A percentile compares a stretch with the other conserved stretches of the same genome.
phyloP scores from a whole-genome alignment of 805 yeast genomes.

The Sugiyamaella valdiviana region DNA sequence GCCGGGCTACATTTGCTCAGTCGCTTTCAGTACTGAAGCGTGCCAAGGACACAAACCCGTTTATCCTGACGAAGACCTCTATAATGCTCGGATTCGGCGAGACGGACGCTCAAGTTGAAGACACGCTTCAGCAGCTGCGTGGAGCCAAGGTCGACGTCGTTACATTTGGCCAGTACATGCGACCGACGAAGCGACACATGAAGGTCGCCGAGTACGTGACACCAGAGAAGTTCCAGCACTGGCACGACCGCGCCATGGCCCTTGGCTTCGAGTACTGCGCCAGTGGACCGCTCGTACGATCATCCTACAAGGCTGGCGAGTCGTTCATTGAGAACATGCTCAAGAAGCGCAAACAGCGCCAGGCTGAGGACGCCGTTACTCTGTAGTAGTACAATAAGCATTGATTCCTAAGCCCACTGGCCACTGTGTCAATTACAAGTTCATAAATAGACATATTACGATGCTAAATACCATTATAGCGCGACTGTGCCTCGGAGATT shows the following conservation, averaged over 20 bases:
- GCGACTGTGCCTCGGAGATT: too few species aligned
- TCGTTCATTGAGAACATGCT: conserved; percentile 92
- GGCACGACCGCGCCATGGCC: conserved; percentile 80
- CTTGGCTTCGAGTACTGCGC: conserved; percentile 96
- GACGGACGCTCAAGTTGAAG: conserved; percentile 79
- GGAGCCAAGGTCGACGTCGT: conserved; percentile 81
- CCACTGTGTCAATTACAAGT: conserved; percentile 3
- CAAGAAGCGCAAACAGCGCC: conserved; percentile 48
- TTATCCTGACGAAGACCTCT: conserved; percentile 84
- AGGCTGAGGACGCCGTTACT: conserved; percentile 15
- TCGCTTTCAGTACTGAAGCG: conserved; percentile 67
- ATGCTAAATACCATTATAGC: too few species aligned
- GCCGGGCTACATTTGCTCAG: conserved; percentile 93
- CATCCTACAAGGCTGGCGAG: conserved; percentile 97
- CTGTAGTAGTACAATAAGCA: not conserved
- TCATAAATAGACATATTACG: not conserved
- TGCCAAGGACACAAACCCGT: conserved; percentile 73
- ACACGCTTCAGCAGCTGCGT: conserved; percentile 71
- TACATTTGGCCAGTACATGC: conserved; percentile 98
- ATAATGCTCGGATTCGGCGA: conserved; percentile 97
- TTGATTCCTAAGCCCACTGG: not conserved
- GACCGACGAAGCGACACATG: conserved; percentile 98
- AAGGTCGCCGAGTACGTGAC: conserved; percentile 91
- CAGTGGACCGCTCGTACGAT: conserved; percentile 92
- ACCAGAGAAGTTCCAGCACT: conserved; percentile 90